Evolutionary conservation across 2,329 filamentous ascomycete species (phyloP).

Genomic region (Diaporthe helianthi): DNA sequence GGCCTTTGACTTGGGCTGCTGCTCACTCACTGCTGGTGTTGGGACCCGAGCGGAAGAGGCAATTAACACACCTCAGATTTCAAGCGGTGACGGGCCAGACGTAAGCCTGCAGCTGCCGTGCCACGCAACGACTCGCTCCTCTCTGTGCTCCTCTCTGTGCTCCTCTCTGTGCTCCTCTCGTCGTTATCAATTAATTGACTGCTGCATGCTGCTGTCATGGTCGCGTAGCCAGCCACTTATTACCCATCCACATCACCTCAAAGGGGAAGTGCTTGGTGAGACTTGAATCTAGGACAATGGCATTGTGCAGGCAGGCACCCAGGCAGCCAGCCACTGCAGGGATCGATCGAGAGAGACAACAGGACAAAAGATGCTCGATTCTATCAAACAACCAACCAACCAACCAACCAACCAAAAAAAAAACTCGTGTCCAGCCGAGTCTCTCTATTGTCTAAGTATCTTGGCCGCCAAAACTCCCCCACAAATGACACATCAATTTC

Average conservation of each 20-base stretch:
- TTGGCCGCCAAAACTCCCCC: slow-evolving; percentile 20
- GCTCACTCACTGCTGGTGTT: not conserved
- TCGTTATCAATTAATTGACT: not conserved
- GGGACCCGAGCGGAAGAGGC: not conserved
- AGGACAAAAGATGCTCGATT: not conserved
- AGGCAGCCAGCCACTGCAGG: not conserved
- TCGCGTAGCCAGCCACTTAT: not conserved
- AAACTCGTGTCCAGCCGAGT: slow-evolving; percentile 15
- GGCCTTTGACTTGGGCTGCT: too few relatives aligned
- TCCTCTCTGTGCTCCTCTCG: not conserved
- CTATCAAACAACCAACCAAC: not conserved
- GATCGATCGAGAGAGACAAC: not conserved
- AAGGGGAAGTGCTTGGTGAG: not conserved
- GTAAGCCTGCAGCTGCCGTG: slow-evolving; percentile 27
- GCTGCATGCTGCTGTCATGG: slow-evolving; percentile 11
- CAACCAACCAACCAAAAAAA: not conserved
- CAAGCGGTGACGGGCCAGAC: not conserved
- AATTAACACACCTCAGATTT: slow-evolving; percentile 14
- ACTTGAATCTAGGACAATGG: slow-evolving; percentile 5
- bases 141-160: too few relatives aligned
- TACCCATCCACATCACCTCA: too few relatives aligned
- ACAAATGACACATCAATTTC: slow-evolving; percentile 30
- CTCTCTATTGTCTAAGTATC: slow-evolving; percentile 33
- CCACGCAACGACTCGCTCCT: slow-evolving; percentile 28
- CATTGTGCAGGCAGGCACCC: slow-evolving; percentile 8